Conservation (phyloP, 2,329 filamentous ascomycete species). For the Diaporthe australafricana region DNA sequence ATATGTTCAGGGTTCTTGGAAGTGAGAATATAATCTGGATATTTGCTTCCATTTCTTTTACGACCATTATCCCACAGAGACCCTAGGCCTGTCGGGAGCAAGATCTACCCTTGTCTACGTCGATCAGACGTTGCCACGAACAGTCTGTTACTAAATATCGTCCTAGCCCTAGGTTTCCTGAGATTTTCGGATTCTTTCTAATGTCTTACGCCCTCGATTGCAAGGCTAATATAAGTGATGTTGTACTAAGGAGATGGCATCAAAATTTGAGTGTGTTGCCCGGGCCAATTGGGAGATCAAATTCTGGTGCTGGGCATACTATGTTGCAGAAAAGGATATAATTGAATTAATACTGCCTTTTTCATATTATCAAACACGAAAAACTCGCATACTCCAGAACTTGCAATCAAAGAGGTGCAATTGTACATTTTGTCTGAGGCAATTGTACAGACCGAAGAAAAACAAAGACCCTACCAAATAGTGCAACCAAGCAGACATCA, state of each 20-base stretch:
- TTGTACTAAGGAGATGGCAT: no score
- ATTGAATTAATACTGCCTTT: not conserved
- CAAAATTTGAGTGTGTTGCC: no score
- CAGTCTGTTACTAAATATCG: not conserved
- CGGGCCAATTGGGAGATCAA: no score
- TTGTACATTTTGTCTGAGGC: no score
- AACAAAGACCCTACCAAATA: not conserved
- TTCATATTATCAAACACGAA: not conserved
- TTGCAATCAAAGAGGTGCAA: no score
- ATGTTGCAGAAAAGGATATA: not conserved
- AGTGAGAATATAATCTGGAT: not conserved
- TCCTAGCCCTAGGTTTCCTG: not conserved
- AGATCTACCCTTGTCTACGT: not conserved
- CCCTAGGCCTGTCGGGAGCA: not conserved
- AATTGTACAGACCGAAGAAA: no score
- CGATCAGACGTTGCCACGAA: no score
- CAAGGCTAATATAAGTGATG: not conserved
- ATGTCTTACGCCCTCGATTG: not conserved
- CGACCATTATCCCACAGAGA: not conserved
- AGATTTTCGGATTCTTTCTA: not conserved
- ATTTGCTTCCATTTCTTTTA: not conserved
- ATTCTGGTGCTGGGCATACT: not conserved
- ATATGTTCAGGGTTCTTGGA: not conserved
- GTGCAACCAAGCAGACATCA: not conserved
- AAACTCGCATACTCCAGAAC: not conserved